Conservation (phyloP, 345 rosid species). For the Trapa incisa region DNA sequence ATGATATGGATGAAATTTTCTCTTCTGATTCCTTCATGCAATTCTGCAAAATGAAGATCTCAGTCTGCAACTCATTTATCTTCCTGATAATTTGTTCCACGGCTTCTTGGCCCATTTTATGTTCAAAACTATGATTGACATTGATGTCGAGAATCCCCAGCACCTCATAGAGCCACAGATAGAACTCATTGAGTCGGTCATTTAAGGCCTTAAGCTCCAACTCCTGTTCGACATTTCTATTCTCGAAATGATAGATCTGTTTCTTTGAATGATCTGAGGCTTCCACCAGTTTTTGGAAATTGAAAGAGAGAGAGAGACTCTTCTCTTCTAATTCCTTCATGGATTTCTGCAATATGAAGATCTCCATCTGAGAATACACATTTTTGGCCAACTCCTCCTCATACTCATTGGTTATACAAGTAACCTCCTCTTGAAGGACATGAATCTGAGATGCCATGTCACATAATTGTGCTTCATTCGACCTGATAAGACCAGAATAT, state of each 20-base stretch:
- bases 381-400: constrained; percentile 58
- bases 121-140: constrained; percentile 20
- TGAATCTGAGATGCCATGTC: constrained; percentile 45
- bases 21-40: constrained; percentile 54
- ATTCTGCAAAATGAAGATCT: constrained; percentile 56
- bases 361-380: constrained; percentile 45
- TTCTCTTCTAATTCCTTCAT: constrained; percentile 52
- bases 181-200: constrained; percentile 38
- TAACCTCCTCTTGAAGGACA: constrained; percentile 44
- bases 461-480: constrained; percentile 29
- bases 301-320: constrained; percentile 36
- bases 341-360: constrained; percentile 55
- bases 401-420: constrained; percentile 41
- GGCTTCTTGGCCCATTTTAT: constrained; percentile 31
- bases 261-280: constrained; percentile 47
- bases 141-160: constrained; percentile 36
- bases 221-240: constrained; percentile 39
- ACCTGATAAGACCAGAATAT: constrained; percentile 32
- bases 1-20: constrained; percentile 38
- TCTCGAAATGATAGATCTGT: constrained; percentile 41
- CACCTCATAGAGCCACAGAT: constrained; percentile 40
- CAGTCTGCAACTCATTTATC: constrained; percentile 24
- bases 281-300: constrained; percentile 41
- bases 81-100: constrained; percentile 27
- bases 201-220: constrained; percentile 41